Evolutionary conservation across 345 rosid genomes (phyloP).

Genomic region (Balakata baccata): DNA sequence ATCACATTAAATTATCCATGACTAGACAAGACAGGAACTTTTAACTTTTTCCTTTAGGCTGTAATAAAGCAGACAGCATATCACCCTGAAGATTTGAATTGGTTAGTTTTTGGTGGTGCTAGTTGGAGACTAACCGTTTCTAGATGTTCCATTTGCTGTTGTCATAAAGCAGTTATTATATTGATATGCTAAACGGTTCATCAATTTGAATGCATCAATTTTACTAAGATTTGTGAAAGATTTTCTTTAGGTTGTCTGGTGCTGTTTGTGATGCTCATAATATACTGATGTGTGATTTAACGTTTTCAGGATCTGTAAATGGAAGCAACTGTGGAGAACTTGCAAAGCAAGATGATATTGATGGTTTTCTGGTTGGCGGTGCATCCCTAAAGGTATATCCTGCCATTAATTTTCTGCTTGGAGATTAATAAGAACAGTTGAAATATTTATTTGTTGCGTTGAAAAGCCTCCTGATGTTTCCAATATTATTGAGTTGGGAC

Average conservation of each 20-base stretch:
- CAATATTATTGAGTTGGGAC: background rate
- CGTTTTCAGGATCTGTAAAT: constrained; percentile 79
- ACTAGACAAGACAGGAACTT: background rate
- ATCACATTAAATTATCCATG: background rate
- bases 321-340: constrained; percentile 91
- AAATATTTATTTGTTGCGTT: background rate
- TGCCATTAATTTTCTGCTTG: background rate
- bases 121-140: too few relatives aligned
- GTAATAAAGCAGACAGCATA: too few relatives aligned
- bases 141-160: too few relatives aligned
- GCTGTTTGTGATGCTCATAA: background rate
- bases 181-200: too few relatives aligned
- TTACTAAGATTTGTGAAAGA: too few relatives aligned
- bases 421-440: background rate
- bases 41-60: background rate
- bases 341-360: constrained; percentile 93
- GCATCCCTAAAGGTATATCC: constrained; percentile 51
- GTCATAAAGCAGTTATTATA: too few relatives aligned
- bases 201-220: too few relatives aligned
- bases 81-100: too few relatives aligned
- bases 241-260: background rate
- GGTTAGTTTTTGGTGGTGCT: too few relatives aligned
- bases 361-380: constrained; percentile 98
- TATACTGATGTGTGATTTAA: constrained; percentile 2
- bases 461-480: background rate